Base-by-base conservation (phyloP, 352 stramenopile genomes). In the Phytophthora pluvialis region DNA sequence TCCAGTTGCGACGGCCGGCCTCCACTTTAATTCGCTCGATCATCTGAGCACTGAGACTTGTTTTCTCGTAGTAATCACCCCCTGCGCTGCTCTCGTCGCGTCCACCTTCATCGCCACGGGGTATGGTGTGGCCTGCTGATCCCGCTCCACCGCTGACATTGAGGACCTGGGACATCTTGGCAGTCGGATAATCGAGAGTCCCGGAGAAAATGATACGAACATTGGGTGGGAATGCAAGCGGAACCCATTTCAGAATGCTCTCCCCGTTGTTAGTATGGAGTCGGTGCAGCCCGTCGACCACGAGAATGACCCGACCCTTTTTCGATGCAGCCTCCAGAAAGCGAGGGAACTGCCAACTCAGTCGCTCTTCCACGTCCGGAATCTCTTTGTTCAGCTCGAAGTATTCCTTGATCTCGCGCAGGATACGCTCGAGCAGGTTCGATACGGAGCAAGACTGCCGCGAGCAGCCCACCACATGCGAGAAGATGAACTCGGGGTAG, bases 171-270 rank as follows among this genome's bases (percentile, higher is more conserved):
- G 78, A 60, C 51, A 88, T 71, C 44, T 83, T 86, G 21, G 76
- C 73, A 39, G 70, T 64, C 3, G 78, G 72, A 26, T 78, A 82
- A 51, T 74, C 85, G 28, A 81, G 68, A 29, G 84, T 92, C 16
- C 74, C 85, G 0, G 88, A 83, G 51, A 97, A 88, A 36, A 97
- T 91, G 48, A 97, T 74, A 26, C 89, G 82, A 12, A 97, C 87
- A 60, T 98, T 97, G 3, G 89, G 69, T 25, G 91, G 91, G 47
- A 97, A 95, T 16, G 73, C 76, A 5, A 96, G 72, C 15, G 93
- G 91, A 7, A 98, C 72, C 91, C 91, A 98, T 59, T 96, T 96
- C 42, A 98, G 71, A 53, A 95, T 95, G 54, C 78, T 92, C 48
- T 97, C 91, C 28, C 91, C 90, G 57, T 96, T 86, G 32, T 77